Conservation (phyloP, 1,284 basidiomycete genomes). For the Hymenochaete sp. region DNA sequence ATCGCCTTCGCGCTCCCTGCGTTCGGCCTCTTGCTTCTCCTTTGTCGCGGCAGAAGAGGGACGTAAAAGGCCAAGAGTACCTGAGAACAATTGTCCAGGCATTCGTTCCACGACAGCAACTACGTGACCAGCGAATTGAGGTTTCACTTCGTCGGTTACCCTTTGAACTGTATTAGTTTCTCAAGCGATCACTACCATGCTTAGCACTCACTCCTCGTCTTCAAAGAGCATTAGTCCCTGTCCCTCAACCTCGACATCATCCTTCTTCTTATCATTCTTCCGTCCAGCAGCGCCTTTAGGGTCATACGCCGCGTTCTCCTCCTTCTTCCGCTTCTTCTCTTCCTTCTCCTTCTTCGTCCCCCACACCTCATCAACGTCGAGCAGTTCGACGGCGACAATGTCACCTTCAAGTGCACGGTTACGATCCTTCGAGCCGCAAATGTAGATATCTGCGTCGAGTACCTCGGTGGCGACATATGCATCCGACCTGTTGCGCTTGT, state of each 20-base stretch:
- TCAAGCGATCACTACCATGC: slow-evolving; percentile 8
- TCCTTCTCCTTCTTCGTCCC: slow-evolving; percentile 99
- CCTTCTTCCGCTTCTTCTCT: slow-evolving; percentile 99
- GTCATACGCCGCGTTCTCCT: slow-evolving; percentile 93
- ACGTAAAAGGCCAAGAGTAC: slow-evolving; percentile 89
- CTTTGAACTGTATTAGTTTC: slow-evolving; percentile 30
- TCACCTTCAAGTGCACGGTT: slow-evolving; percentile 98
- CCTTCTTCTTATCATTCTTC: slow-evolving; percentile 99
- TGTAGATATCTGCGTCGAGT: slow-evolving; percentile 97
- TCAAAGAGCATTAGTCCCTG: slow-evolving; percentile 95
- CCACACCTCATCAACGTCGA: slow-evolving; percentile 99
- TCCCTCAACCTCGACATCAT: slow-evolving; percentile 98
- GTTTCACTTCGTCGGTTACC: slow-evolving; percentile 95
- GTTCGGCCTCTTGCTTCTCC: slow-evolving; percentile 98
- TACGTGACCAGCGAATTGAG: slow-evolving; percentile 94
- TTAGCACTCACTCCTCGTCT: slow-evolving; percentile 75
- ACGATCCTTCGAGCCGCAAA: slow-evolving; percentile 96
- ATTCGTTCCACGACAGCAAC: slow-evolving; percentile 97
- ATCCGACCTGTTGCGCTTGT: slow-evolving; percentile 98
- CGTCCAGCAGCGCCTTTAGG: slow-evolving; percentile 66
- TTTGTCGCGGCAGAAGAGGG: slow-evolving; percentile 98
- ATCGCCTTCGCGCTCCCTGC: slow-evolving; percentile 92
- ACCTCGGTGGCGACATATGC: slow-evolving; percentile 99
- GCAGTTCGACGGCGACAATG: slow-evolving; percentile 95
- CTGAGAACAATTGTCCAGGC: slow-evolving; percentile 97